Evolutionary conservation across 345 rosid genomes (phyloP), one percentile per base, ranked within the genome.

Genomic region (Turritis glabra): DNA sequence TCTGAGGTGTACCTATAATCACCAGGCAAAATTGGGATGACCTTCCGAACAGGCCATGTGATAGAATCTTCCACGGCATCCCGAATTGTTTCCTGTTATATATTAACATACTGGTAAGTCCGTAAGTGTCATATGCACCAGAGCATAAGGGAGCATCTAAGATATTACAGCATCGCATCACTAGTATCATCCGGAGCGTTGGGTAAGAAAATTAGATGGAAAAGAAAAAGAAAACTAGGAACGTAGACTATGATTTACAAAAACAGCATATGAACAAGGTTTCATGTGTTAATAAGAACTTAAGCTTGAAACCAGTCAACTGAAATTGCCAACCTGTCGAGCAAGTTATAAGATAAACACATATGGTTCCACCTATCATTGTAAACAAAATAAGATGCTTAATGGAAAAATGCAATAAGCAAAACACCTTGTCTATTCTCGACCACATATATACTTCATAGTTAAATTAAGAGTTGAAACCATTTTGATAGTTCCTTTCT

Each of bases 31-130:
- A 96, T 96, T 71, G 98, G 98, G 78, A 96, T 53, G 81, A 96
- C 84, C 88, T 96, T 96, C 71, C 99, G 84, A 51, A 90, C 95
- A 75, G 99, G 99, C 99, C 99, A 96, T 50, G 96, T 92, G 67
- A 96, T 92, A 32, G 97, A 87, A 72, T 92, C 99, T 80, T 96
- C 99, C 70, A 96, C 77, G 7, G 99, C 98, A 88, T 96, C 90
- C 14, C 81, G 72, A 72, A 96, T 96, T 29, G 97, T 92, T 66
- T 83, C 94, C 99, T 96, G 89, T 75, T 72, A 77, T 47, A 77
- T 50, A 50, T 35, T 47, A 74, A 77, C 61, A n/a, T 69, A 48
- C 41, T 18, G 7, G 70, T 67, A 23, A 70, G 71, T 27, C 14
- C 5, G 70, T 67, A 23, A 70, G 71, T 27, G 18, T 51, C 29